phyloP scores from a whole-genome alignment of 73 alveolate species.

The Effrenium voratum region DNA sequence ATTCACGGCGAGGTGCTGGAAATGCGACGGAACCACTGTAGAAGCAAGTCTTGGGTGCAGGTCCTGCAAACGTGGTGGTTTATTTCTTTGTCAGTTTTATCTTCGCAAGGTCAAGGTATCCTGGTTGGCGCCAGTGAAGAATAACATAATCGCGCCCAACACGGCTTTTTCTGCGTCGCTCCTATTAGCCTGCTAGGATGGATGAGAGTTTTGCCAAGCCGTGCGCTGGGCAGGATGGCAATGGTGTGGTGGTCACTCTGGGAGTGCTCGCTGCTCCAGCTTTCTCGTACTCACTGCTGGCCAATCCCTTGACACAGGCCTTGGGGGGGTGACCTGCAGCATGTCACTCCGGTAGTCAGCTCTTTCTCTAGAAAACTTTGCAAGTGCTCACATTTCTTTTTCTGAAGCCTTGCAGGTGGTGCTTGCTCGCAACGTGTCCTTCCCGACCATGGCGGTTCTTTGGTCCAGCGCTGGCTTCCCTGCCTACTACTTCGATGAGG shows the following conservation, averaged over 20 bases:
- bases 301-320: slow-evolving; percentile 23
- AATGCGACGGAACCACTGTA: too few species aligned
- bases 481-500: slow-evolving; percentile 82
- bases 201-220: too few species aligned
- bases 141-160: too few species aligned
- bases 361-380: not conserved
- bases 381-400: not conserved
- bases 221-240: slow-evolving; percentile 28
- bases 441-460: slow-evolving; percentile 48
- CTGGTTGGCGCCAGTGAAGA: too few species aligned
- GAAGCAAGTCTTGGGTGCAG: too few species aligned
- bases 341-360: not conserved
- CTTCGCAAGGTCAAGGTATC: too few species aligned
- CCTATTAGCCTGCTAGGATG: too few species aligned
- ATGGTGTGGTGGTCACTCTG: slow-evolving; percentile 29
- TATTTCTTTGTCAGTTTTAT: too few species aligned
- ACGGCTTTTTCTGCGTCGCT: too few species aligned
- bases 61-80: too few species aligned
- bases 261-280: slow-evolving; percentile 59
- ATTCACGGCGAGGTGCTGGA: too few species aligned
- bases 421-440: slow-evolving; percentile 77
- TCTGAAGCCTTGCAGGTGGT: slow-evolving; percentile 11
- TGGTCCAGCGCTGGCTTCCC: slow-evolving; percentile 81
- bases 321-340: not conserved
- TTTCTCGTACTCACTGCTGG: not conserved